Evolutionary conservation across 2,329 filamentous ascomycete genomes (phyloP).

Genomic region (Cladorrhinum sp.): DNA sequence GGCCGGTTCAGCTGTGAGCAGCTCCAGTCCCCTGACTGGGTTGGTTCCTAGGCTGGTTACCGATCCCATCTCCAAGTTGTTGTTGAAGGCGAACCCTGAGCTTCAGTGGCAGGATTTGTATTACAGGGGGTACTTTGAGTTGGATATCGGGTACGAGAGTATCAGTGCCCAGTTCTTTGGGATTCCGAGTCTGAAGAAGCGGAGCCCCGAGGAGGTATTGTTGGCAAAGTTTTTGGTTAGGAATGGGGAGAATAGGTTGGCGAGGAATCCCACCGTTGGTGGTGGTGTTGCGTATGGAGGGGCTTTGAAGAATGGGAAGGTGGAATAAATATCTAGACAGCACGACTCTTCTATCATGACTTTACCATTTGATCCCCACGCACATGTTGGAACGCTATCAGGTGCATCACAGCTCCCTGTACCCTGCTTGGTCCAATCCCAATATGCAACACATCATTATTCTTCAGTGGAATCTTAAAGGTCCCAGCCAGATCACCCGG

Average conservation of each 20-base stretch:
- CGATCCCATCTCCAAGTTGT: slow-evolving; percentile 54
- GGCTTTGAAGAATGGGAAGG: slow-evolving; percentile 48
- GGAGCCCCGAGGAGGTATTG: slow-evolving; percentile 63
- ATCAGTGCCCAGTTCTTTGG: slow-evolving; percentile 66
- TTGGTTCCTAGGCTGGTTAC: slow-evolving; percentile 54
- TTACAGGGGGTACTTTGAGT: slow-evolving; percentile 69
- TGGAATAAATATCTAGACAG: slow-evolving; percentile 17
- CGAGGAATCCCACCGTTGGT: slow-evolving; percentile 36
- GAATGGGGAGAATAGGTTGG: slow-evolving; percentile 57
- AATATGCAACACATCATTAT: too few relatives aligned
- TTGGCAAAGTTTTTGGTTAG: slow-evolving; percentile 69
- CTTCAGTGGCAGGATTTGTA: slow-evolving; percentile 71
- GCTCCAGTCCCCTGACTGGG: slow-evolving; percentile 37
- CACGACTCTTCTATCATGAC: too few relatives aligned
- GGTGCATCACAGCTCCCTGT: too few relatives aligned
- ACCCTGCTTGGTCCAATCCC: too few relatives aligned
- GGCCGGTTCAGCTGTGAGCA: slow-evolving; percentile 65
- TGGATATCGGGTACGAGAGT: slow-evolving; percentile 55
- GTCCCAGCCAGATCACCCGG: too few relatives aligned
- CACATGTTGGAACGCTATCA: too few relatives aligned
- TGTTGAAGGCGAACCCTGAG: slow-evolving; percentile 54
- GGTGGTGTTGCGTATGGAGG: slow-evolving; percentile 51
- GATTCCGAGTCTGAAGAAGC: slow-evolving; percentile 52
- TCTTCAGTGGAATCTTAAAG: too few relatives aligned
- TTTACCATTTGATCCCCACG: too few relatives aligned